Percentiles rank a stretch among this genome's conserved stretches.
Conservation (phyloP, 169 alveolate genomes). For the Cryptosporidium tyzzeri region DNA sequence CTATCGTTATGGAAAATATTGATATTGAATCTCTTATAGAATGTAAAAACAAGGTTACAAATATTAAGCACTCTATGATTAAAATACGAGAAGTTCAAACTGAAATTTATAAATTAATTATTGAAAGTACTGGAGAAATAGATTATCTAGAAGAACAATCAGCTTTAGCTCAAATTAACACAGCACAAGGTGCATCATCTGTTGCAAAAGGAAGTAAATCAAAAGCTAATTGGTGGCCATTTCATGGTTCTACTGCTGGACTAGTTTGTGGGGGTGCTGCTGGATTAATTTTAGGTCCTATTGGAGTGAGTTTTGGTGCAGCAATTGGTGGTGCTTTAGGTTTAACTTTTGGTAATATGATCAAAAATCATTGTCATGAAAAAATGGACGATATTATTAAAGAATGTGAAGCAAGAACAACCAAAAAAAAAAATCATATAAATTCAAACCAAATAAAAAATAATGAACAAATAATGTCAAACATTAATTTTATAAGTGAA, state of each 20-base stretch:
- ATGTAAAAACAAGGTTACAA: conserved; percentile 11
- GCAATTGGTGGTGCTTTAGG: conserved; percentile 74
- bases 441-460: background rate
- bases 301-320: conserved; percentile 71
- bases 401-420: conserved; percentile 58
- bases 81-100: conserved; percentile 38
- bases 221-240: conserved; percentile 74
- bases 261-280: conserved; percentile 74
- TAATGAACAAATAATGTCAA: background rate
- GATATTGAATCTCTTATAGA: conserved; percentile 55
- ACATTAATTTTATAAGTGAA: background rate
- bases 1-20: conserved; percentile 53
- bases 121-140: conserved; percentile 72
- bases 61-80: conserved; percentile 29
- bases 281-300: conserved; percentile 57
- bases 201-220: conserved; percentile 69
- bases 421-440: background rate
- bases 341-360: conserved; percentile 36
- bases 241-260: conserved; percentile 77
- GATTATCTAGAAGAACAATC: conserved; percentile 66
- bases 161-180: conserved; percentile 33
- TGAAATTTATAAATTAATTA: conserved; percentile 48
- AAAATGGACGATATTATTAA: conserved; percentile 56
- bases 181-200: conserved; percentile 63
- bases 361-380: conserved; percentile 15